These are phyloP conservation scores for Lasiosphaeris hirsuta DNA, from an alignment of 495 filamentous ascomycete species.

Conservation along the genomic window DNA sequence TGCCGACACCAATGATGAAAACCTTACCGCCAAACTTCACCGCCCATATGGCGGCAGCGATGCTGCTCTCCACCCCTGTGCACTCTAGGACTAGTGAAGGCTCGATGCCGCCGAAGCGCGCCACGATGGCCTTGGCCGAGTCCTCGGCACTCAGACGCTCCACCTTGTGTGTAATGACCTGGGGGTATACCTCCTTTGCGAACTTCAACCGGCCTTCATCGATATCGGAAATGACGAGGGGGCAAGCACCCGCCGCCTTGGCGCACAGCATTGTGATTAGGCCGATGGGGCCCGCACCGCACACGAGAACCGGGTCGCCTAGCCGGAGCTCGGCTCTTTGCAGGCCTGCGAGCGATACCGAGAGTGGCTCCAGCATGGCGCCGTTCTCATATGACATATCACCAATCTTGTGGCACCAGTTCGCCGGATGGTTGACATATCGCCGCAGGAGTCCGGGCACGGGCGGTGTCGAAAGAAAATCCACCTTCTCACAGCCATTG, in stretches of 20 bases:
- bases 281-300: constrained; percentile 88
- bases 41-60: constrained; percentile 79
- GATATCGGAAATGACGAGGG: constrained; percentile 89
- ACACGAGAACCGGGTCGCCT: constrained; percentile 80
- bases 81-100: constrained; percentile 80
- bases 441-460: constrained; percentile 83
- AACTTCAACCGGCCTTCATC: constrained; percentile 79
- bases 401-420: constrained; percentile 91
- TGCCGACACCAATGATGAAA: constrained; percentile 88
- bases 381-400: constrained; percentile 87
- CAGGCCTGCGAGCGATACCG: constrained; percentile 79
- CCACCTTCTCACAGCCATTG: constrained; percentile 83
- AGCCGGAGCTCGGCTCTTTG: constrained; percentile 73
- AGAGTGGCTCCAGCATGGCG: constrained; percentile 81
- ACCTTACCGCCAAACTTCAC: constrained; percentile 92
- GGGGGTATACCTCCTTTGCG: constrained; percentile 72
- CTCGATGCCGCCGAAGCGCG: constrained; percentile 65
- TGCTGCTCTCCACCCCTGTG: constrained; percentile 86
- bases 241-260: constrained; percentile 77
- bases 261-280: constrained; percentile 79
- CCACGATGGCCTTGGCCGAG: constrained; percentile 61
- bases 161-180: constrained; percentile 74
- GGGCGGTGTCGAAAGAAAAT: constrained; percentile 84
- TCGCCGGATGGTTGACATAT: constrained; percentile 88
- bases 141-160: constrained; percentile 66